Percentiles rank a stretch among this genome's conserved stretches.
phyloP scores from a whole-genome alignment of 202 grass and related monocot genomes.

The Zoysia matrella region DNA sequence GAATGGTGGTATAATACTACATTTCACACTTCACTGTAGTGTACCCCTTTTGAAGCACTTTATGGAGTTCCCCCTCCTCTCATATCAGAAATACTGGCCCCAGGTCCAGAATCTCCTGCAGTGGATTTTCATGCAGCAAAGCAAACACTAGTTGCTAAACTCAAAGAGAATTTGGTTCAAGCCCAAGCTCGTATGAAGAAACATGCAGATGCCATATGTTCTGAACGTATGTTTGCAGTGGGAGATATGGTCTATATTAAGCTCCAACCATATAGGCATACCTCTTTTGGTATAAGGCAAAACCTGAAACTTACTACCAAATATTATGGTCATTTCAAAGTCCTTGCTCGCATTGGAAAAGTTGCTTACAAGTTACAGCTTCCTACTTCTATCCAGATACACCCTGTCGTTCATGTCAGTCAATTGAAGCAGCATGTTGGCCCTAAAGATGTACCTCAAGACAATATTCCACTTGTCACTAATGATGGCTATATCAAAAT shows the following conservation, averaged over 20 bases:
- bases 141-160: neutral
- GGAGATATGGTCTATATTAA: neutral
- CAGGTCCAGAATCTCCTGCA: neutral
- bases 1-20: neutral
- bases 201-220: accelerated
- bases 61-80: neutral
- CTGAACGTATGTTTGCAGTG: neutral
- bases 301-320: too few species aligned
- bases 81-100: neutral
- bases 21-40: neutral
- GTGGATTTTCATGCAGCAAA: neutral
- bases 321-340: too few species aligned
- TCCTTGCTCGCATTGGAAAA: too few species aligned
- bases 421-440: too few species aligned
- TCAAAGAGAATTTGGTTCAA: neutral
- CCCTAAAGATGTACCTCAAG: too few species aligned
- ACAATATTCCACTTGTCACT: too few species aligned
- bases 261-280: too few species aligned
- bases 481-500: too few species aligned
- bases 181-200: neutral
- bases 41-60: neutral
- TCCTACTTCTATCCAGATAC: too few species aligned
- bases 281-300: too few species aligned
- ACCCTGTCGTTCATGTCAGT: too few species aligned
- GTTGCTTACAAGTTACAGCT: too few species aligned